Base-by-base conservation (phyloP, 441 rosid genomes). In the Gossypium armourianum region DNA sequence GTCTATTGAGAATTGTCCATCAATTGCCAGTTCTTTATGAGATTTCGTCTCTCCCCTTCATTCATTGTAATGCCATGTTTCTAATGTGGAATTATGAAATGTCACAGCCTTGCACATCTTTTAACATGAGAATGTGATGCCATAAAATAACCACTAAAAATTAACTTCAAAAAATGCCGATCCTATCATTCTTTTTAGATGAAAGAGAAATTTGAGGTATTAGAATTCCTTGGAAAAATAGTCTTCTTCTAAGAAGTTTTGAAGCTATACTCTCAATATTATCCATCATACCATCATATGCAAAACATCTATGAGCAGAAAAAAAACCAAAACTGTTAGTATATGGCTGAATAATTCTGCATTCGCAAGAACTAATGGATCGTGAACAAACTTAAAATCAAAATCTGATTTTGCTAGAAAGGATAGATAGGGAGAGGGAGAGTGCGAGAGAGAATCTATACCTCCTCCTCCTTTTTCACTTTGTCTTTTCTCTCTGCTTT, bases 391-490 rank as follows among this genome's bases (percentile, higher is more conserved):
- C 45, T 36, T 16, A 56, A 36, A 68, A 15, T 24, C 12, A 36
- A 3, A 50, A 49, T 26, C 45, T 40, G 54, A 16, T 55, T 15
- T 29, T 60, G 50, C 16, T 49, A 24, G 16, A 49, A 70, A 55
- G 56, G 66, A 20, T 59, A 59, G 19, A 26, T 17, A 15, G 63
- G 36, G 43, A 26, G 55, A 50, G 20, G 20, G n/a, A 53, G 64
- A 75, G 45, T n/a, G n/a, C 3, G 4, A 21, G 68, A 58, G 59
- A 19, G 12, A 65, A 40, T 40, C 24, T 61, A 64, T 78, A 94
- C 99, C 99, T 90, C 91, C 82, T 94, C 99, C 19, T 85, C 92
- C 62, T 78, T 83, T 82, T 82, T 89, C 75, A 84, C 79, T 82
- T 89, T 95, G 80, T 84, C 84, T 69, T 81, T 89, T 74, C 79